A percentile compares a stretch with the other conserved stretches of the same genome.
Conservation (phyloP, 2,329 filamentous ascomycete genomes). For the Diaporthe sp. region DNA sequence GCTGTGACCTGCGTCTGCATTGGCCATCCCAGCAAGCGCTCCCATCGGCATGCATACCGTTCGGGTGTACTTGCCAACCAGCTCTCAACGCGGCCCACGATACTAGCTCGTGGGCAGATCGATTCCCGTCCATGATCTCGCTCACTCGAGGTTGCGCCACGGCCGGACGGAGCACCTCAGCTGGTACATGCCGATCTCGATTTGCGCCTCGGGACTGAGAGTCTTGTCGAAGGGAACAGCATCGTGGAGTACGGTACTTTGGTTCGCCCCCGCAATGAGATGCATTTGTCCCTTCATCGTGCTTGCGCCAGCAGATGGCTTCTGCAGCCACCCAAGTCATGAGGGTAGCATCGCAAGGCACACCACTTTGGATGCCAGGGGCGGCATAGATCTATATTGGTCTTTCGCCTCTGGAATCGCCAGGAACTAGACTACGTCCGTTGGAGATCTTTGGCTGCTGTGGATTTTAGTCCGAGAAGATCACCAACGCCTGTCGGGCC, state of each 20-base stretch:
- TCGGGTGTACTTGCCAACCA: background rate
- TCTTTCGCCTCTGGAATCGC: background rate
- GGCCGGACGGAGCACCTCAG: slow-evolving; percentile 3
- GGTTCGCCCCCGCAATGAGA: slow-evolving; percentile 19
- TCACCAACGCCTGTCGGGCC: background rate
- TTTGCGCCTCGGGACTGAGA: background rate
- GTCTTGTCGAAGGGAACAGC: slow-evolving; percentile 11
- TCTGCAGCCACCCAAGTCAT: slow-evolving; percentile 28
- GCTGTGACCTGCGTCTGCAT: background rate
- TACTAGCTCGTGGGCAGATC: background rate
- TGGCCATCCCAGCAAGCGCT: background rate
- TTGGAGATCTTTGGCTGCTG: background rate
- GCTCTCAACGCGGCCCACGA: background rate
- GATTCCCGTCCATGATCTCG: background rate
- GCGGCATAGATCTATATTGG: slow-evolving; percentile 4
- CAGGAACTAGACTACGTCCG: background rate
- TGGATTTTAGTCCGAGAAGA: background rate
- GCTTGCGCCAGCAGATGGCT: background rate
- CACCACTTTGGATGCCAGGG: slow-evolving; percentile 14
- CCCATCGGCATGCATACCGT: background rate
- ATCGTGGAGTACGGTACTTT: background rate
- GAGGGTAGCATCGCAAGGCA: slow-evolving; percentile 32
- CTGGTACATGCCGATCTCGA: slow-evolving; percentile 1
- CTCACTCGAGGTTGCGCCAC: background rate
- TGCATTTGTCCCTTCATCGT: slow-evolving; percentile 7